Evolutionary conservation across 495 filamentous ascomycete genomes (phyloP).

Genomic region (Trichoderma erinaceum): DNA sequence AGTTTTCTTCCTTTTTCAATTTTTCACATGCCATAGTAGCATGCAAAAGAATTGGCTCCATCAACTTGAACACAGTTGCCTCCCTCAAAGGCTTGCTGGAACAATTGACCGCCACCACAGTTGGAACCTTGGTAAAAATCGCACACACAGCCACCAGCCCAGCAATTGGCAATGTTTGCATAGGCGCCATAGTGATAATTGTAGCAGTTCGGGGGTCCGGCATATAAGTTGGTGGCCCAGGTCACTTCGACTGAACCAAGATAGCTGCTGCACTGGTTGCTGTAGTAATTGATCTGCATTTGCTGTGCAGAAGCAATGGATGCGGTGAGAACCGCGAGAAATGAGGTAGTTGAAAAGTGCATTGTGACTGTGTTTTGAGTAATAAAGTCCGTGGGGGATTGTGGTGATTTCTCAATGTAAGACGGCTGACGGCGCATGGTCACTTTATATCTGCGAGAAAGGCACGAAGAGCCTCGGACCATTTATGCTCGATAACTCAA

Average conservation of each 20-base stretch:
- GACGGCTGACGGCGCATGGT: not conserved
- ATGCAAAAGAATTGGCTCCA: not conserved
- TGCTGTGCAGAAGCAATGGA: not conserved
- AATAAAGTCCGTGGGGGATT: not conserved
- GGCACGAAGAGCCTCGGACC: not conserved
- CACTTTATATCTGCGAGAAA: not conserved
- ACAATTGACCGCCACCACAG: not conserved
- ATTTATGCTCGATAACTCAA: not conserved
- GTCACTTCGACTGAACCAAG: not conserved
- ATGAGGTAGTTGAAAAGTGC: not conserved
- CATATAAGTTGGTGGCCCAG: not conserved
- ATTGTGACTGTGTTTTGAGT: not conserved
- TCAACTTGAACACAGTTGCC: not conserved
- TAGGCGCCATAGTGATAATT: not conserved
- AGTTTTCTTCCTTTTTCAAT: too few relatives aligned
- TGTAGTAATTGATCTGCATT: not conserved
- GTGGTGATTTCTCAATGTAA: not conserved
- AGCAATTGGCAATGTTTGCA: constrained; percentile 1
- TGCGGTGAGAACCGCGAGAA: not conserved
- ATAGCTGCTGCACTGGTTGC: not conserved
- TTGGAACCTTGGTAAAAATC: not conserved
- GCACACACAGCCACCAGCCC: not conserved
- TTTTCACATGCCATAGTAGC: not conserved
- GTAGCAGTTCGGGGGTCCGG: not conserved
- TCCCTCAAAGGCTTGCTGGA: not conserved